phyloP scores from a whole-genome alignment of 768 basidiomycete species.

The Collybiopsis luxurians region DNA sequence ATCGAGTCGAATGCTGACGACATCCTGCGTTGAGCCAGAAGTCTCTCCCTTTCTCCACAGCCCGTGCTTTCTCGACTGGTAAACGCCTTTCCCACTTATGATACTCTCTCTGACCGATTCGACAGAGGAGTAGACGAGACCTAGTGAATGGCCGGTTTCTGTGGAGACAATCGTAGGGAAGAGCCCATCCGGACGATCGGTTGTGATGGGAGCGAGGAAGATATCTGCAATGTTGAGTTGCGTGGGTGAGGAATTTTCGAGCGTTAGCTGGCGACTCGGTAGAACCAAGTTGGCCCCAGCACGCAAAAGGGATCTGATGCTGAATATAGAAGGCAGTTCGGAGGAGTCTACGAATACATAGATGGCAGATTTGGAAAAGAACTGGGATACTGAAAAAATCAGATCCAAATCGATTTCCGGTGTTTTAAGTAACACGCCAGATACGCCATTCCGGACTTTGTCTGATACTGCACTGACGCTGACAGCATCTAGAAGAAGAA shows the following conservation, averaged over 20 bases:
- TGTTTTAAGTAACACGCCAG: conserved; percentile 79
- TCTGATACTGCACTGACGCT: conserved; percentile 76
- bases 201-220: conserved; percentile 77
- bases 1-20: conserved; percentile 79
- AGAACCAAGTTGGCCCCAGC: conserved; percentile 68
- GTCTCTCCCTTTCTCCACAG: conserved; percentile 98
- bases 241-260: conserved; percentile 46
- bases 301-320: conserved; percentile 57
- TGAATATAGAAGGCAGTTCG: conserved; percentile 53
- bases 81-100: conserved; percentile 85
- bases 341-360: conserved; percentile 53
- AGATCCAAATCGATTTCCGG: conserved; percentile 70
- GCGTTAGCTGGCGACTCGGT: conserved; percentile 67
- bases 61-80: conserved; percentile 94
- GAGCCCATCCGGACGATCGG: conserved; percentile 89
- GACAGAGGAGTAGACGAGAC: conserved; percentile 92
- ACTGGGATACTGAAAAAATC: conserved; percentile 72
- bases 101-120: conserved; percentile 88
- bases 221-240: conserved; percentile 79
- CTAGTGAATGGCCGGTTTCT: conserved; percentile 74
- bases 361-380: conserved; percentile 63
- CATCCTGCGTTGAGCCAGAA: conserved; percentile 88
- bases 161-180: conserved; percentile 92
- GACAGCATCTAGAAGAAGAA: conserved; percentile 73
- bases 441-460: conserved; percentile 67